phyloP scores from a whole-genome alignment of 1,284 basidiomycete species.

The Leccinum insolens region DNA sequence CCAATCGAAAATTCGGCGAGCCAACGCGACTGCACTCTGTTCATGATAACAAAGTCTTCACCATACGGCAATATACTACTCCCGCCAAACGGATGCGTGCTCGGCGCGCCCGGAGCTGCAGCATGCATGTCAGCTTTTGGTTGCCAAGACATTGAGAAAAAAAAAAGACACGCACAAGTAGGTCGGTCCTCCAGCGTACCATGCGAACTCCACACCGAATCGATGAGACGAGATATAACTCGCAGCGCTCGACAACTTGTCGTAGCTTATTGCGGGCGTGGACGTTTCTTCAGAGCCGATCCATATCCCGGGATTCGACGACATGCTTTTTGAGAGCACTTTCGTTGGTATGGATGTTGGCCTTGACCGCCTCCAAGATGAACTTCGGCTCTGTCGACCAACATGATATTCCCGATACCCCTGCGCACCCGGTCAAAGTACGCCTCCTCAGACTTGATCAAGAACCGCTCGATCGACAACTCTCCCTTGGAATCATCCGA shows the following conservation, averaged over 20 bases:
- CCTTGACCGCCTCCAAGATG: neutral
- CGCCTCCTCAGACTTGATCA: slow-evolving; percentile 88
- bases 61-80: no score
- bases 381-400: neutral
- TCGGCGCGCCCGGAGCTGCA: no score
- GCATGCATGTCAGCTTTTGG: no score
- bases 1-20: no score
- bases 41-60: no score
- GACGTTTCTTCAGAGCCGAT: slow-evolving; percentile 13
- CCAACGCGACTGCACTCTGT: no score
- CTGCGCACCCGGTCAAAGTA: slow-evolving; percentile 90
- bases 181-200: slow-evolving; percentile 56
- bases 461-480: slow-evolving; percentile 87
- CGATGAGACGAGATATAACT: slow-evolving; percentile 78
- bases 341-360: slow-evolving; percentile 10
- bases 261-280: slow-evolving; percentile 14
- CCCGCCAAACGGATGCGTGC: no score
- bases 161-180: slow-evolving; percentile 54
- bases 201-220: slow-evolving; percentile 76
- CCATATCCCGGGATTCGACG: slow-evolving; percentile 21
- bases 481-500: slow-evolving; percentile 90
- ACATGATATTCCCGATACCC: slow-evolving; percentile 18
- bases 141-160: no score
- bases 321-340: slow-evolving; percentile 23
- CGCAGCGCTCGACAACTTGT: slow-evolving; percentile 63